Evolutionary conservation across 495 filamentous ascomycete genomes (phyloP), one percentile per base, ranked within the genome.

Genomic region (Penicillium lagena): DNA sequence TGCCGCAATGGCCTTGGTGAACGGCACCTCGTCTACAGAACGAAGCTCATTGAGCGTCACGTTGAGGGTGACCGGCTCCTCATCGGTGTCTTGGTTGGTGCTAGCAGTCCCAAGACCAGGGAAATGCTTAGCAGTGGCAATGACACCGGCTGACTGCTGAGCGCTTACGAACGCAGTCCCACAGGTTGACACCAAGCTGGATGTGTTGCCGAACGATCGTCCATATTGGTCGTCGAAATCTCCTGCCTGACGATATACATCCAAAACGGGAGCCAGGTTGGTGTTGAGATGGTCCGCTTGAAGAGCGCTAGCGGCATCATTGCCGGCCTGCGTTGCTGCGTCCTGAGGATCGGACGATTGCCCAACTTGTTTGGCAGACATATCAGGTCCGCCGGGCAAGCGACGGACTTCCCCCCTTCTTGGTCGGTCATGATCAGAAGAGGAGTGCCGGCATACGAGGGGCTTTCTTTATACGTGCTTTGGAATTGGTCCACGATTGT

Each of bases 341-440:
- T 40, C 40, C n/a, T 45, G 17, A 0, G 36, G 55, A 33, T 64
- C 40, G 8, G 43, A 22, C 7, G 56, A 44, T 36, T 58, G 31
- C 15, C 64, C 64, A 8, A 66, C 43, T 41, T 49, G 31, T 42
- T 64, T 67, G 7, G 60, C 59, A 12, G 60, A 64, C 7, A 34
- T 22, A 1, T 46, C 54, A 9, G 64, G 63, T 1, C 63, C 64
- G 12, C 63, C 64, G 4, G 60, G 51, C 1, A 68, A 46, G 9
- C 64, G 56, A 28, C 52, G 50, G 6, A 68, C 52, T 10, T 58
- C 2, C 61, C 64, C 9, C 64, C 63, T 33, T 68, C 64, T 17
- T 68, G 64, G 42, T 68, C 64, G 1, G 63, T 68, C 55, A 65
- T 62, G 43, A 67, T 63, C 0, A 67, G 42, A 1, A 68, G 46